Base-by-base conservation (phyloP, 805 yeast genomes). In the Barnettozyma sp. region DNA sequence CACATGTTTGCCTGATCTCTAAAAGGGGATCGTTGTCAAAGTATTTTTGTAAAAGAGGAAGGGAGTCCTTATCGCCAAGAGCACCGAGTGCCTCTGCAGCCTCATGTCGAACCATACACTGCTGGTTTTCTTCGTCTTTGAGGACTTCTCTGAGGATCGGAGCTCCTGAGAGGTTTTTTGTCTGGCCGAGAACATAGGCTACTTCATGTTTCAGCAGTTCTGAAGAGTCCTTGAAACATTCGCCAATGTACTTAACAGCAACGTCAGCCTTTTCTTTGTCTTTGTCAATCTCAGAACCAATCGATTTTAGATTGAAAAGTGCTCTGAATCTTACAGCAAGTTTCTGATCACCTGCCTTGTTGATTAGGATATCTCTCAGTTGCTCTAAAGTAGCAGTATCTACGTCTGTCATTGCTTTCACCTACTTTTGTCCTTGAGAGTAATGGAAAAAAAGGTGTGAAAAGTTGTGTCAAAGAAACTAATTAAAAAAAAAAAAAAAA, bases 11-110 rank as follows among this genome's bases (percentile, higher is more conserved):
- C 59, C 94, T 76, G 39, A 92, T 92, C 50, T 88, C 97, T 45
- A 84, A 68, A 36, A 78, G 61, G 13, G 94, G 92, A 55, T 94
- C 97, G 34, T 79, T 71, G 42, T 65, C 59, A 49, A 62, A 68
- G 59, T 79, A 86, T 36, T 77, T 64, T 43, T 73, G 62, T 48
- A 92, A 71, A 32, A 87, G 56, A 1, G 66, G 73, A 38, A 92
- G 59, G 11, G 94, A 82, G 6, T 73, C 80, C 26, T 62, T 59
- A 59, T 87, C 95, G 32, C 95, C 95, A 35, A 92, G 68, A 29
- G 98, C 98, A 43, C 98, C 99, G 37, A 92, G 69, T 28, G 97
- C 98, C 63, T 92, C 99, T 7, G 98, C 98, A 13, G 98, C 98
- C 62, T 92, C 99, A 60, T 92, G 99, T 60, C 99, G 82, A 24